Percentiles rank a stretch among this genome's conserved stretches.
phyloP scores from a whole-genome alignment of 495 filamentous ascomycete genomes.

The Trypethelium eluteriae region DNA sequence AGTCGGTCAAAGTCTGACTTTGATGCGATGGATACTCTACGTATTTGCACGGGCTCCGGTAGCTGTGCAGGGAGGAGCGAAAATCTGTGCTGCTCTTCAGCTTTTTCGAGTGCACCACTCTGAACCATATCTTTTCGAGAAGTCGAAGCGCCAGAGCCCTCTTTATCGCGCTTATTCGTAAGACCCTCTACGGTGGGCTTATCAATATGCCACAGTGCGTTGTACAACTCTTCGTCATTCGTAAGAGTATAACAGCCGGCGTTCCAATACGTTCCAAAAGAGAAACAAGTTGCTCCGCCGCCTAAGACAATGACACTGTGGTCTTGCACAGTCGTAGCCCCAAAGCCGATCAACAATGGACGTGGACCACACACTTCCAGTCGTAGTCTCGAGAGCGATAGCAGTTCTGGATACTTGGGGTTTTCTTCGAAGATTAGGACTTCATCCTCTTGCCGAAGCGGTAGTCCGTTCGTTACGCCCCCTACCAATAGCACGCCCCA shows the following conservation, averaged over 20 bases:
- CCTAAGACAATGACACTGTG: conserved; percentile 53
- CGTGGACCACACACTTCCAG: conserved; percentile 26
- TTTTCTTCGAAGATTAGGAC: conserved; percentile 25
- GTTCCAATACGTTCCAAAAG: conserved; percentile 75
- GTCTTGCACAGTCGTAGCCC: conserved; percentile 37
- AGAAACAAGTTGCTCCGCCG: conserved; percentile 84
- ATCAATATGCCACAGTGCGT: neutral
- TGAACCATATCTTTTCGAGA: neutral
- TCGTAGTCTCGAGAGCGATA: neutral
- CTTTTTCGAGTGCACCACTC: neutral
- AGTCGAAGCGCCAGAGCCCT: neutral
- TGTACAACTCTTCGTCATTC: conserved; percentile 11
- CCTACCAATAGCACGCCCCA: conserved; percentile 45
- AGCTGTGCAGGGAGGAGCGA: neutral
- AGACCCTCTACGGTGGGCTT: neutral
- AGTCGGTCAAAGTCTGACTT: conserved; percentile 53
- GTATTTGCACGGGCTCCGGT: conserved; percentile 15
- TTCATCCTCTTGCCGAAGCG: conserved; percentile 27
- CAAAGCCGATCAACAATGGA: conserved; percentile 60
- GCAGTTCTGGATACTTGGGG: neutral
- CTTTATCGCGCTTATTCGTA: neutral
- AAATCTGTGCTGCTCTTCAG: too few relatives aligned
- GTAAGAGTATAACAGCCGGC: conserved; percentile 46
- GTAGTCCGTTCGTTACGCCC: conserved; percentile 36
- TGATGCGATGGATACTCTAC: conserved; percentile 14